Evolutionary conservation across 2,329 filamentous ascomycete genomes (phyloP).

Genomic region (Trichoderma atroviride): DNA sequence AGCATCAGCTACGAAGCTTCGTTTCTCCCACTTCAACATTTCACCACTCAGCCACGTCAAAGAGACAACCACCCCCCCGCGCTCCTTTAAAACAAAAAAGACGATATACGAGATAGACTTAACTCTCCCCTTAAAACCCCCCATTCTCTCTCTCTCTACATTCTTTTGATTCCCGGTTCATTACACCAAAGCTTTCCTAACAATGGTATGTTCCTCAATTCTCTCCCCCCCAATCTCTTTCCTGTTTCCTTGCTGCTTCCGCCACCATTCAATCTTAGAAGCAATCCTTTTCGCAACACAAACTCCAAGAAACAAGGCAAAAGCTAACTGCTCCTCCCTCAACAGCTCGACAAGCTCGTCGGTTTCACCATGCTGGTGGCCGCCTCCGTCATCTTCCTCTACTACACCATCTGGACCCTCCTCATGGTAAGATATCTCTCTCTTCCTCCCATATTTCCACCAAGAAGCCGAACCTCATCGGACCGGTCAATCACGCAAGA

Average conservation of each 20-base stretch:
- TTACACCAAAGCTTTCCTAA: slow-evolving; percentile 18
- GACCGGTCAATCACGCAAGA: too few species aligned
- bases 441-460: slow-evolving; percentile 7
- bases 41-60: not conserved
- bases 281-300: not conserved
- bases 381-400: slow-evolving; percentile 67
- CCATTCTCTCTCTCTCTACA: not conserved
- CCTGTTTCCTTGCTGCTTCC: too few species aligned
- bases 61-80: not conserved
- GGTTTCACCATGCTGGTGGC: slow-evolving; percentile 70
- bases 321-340: not conserved
- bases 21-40: not conserved
- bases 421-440: slow-evolving; percentile 72
- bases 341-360: slow-evolving; percentile 84
- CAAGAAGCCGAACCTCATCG: not conserved
- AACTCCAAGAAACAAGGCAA: not conserved
- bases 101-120: not conserved
- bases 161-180: not conserved
- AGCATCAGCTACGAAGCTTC: not conserved
- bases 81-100: slow-evolving; percentile 19
- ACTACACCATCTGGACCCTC: slow-evolving; percentile 98
- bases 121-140: not conserved
- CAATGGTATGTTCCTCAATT: slow-evolving; percentile 36
- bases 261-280: not conserved
- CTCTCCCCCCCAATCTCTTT: not conserved